Evolutionary conservation across 2,329 filamentous ascomycete species (phyloP).

Genomic region (Alternaria viburni): DNA sequence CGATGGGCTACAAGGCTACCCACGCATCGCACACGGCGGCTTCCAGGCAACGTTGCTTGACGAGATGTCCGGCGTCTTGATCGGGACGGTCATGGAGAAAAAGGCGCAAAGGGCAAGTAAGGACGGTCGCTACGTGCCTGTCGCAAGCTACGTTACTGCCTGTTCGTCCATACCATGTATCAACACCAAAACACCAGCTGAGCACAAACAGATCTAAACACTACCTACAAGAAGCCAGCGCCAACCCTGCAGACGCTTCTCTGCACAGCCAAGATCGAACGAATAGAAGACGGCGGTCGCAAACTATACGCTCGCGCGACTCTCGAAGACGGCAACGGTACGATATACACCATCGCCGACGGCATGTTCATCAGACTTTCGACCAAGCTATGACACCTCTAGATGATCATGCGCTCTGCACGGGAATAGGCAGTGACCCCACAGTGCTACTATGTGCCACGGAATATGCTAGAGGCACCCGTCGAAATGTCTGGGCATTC

Average conservation of each 20-base stretch:
- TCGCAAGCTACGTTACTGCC: constrained; percentile 39
- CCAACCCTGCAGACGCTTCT: constrained; percentile 58
- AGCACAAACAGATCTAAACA: constrained; percentile 56
- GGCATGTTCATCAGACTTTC: constrained; percentile 56
- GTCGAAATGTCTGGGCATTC: background rate
- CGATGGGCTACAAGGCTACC: constrained; percentile 60
- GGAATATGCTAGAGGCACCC: background rate
- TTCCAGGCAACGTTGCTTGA: constrained; percentile 65
- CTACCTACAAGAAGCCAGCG: constrained; percentile 61
- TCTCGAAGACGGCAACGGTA: constrained; percentile 58
- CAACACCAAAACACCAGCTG: constrained; percentile 8
- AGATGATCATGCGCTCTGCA: background rate
- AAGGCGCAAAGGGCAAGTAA: constrained; percentile 13
- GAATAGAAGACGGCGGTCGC: constrained; percentile 59
- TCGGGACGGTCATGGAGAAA: constrained; percentile 52
- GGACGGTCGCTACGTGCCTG: constrained; percentile 4
- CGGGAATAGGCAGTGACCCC: background rate
- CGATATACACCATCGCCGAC: constrained; percentile 59
- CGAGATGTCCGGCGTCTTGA: constrained; percentile 61
- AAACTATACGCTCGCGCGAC: constrained; percentile 60
- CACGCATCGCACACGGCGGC: constrained; percentile 63
- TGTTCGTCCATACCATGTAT: constrained; percentile 31
- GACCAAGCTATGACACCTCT: constrained; percentile 27
- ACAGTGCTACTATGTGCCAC: background rate
- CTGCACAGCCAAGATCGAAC: constrained; percentile 53